Percentiles rank a stretch among this genome's conserved stretches.
phyloP scores from a whole-genome alignment of 768 basidiomycete species.

The Saitozyma podzolica region DNA sequence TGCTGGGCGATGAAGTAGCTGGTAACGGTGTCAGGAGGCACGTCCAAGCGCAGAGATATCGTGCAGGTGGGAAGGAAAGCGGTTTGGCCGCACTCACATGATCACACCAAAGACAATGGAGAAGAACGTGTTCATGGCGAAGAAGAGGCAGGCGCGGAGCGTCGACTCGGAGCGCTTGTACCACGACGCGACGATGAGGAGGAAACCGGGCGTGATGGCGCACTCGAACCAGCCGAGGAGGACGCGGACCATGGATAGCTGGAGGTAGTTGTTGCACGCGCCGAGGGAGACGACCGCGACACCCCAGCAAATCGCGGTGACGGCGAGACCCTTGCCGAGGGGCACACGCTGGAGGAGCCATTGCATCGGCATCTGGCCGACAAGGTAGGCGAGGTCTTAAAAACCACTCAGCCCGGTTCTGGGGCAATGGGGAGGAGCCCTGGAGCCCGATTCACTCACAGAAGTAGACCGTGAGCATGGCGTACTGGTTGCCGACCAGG shows the following conservation, averaged over 20 bases:
- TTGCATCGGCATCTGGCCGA: conserved; percentile 11
- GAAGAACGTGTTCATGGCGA: conserved; percentile 17
- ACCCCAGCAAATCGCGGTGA: not conserved
- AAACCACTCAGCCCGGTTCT: no score
- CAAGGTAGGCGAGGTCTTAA: conserved; percentile 7
- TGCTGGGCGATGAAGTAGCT: conserved; percentile 24
- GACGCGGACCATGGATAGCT: not conserved
- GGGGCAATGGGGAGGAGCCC: not conserved
- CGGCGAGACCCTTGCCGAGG: conserved; percentile 10
- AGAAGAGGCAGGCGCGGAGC: conserved; percentile 1
- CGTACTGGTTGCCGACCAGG: conserved; percentile 15
- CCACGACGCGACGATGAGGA: conserved; percentile 20
- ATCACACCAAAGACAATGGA: conserved; percentile 19
- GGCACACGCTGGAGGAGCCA: conserved; percentile 16
- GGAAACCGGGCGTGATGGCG: conserved; percentile 21
- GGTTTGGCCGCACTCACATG: conserved; percentile 8
- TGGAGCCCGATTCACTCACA: conserved; percentile 1
- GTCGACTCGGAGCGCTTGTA: conserved; percentile 17
- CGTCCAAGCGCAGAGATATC: not conserved
- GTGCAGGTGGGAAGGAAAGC: no score
- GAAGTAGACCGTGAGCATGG: conserved; percentile 10
- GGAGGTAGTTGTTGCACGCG: conserved; percentile 2
- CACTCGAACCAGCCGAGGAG: conserved; percentile 20
- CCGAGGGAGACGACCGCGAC: conserved; percentile 1
- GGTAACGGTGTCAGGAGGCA: not conserved